A percentile compares a stretch with the other conserved stretches of the same genome.
These are phyloP conservation scores for Lasiosphaeria hispida DNA, from an alignment of 495 filamentous ascomycete species.

Conservation along the genomic window DNA sequence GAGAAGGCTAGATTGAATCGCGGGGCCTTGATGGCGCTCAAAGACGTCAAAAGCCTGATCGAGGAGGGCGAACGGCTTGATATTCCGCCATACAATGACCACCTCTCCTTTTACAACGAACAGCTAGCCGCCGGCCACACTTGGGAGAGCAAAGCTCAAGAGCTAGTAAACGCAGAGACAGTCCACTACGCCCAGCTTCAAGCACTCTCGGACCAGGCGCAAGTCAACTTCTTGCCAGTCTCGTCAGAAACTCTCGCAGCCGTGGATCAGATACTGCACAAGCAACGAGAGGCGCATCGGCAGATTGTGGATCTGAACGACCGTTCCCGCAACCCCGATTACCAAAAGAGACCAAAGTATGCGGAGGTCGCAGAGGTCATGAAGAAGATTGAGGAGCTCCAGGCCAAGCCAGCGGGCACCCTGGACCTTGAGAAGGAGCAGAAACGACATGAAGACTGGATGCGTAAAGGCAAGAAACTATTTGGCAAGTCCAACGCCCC, in stretches of 20 bases:
- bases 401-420: conserved; percentile 86
- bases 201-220: conserved; percentile 72
- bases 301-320: conserved; percentile 79
- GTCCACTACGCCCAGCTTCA: conserved; percentile 94
- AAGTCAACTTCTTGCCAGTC: conserved; percentile 75
- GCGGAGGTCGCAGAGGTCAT: conserved; percentile 85
- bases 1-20: conserved; percentile 68
- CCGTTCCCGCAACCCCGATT: conserved; percentile 69
- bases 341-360: conserved; percentile 81
- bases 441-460: conserved; percentile 98
- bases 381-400: conserved; percentile 79
- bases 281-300: conserved; percentile 91
- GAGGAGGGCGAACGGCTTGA: conserved; percentile 69
- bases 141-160: conserved; percentile 93
- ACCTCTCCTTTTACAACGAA: conserved; percentile 70
- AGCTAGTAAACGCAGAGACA: conserved; percentile 83
- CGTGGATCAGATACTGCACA: conserved; percentile 90
- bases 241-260: conserved; percentile 73
- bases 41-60: conserved; percentile 77
- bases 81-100: conserved; percentile 74
- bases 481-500: conserved; percentile 99
- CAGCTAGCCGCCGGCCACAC: conserved; percentile 71
- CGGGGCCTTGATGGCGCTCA: conserved; percentile 60
- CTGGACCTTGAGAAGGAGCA: conserved; percentile 93
- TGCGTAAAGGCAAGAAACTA: conserved; percentile 95